These are phyloP conservation scores for Oldenlandia corymbosa DNA, from an alignment of 257 asterid species.

Conservation along the genomic window DNA sequence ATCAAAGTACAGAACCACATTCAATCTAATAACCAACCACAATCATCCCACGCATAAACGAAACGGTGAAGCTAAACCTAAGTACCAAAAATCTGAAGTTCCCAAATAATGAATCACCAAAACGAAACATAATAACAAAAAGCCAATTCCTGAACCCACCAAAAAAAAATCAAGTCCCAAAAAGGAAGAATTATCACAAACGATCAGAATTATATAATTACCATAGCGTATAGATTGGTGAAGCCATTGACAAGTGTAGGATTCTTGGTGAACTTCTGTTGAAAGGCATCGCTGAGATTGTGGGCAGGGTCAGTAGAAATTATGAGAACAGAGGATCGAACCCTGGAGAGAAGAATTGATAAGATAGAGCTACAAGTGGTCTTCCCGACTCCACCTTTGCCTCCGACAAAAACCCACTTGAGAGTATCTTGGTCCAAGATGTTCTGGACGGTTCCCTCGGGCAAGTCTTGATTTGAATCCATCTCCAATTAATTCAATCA, in stretches of 20 bases:
- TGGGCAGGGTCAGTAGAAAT: slow-evolving; percentile 98
- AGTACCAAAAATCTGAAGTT: not conserved
- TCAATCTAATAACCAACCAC: not conserved
- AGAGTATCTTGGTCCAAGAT: slow-evolving; percentile 66
- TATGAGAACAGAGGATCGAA: slow-evolving; percentile 77
- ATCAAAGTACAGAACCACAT: not conserved
- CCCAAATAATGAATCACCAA: not conserved
- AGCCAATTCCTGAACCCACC: not conserved
- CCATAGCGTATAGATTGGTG: slow-evolving; percentile 95
- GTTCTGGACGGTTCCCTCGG: slow-evolving; percentile 71
- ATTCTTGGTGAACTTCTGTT: slow-evolving; percentile 77
- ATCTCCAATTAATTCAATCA: slow-evolving; percentile 19
- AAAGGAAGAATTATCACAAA: not conserved
- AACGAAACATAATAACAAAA: not conserved
- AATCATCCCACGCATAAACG: not conserved
- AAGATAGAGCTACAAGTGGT: slow-evolving; percentile 90
- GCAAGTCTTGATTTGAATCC: slow-evolving; percentile 57
- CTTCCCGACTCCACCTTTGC: slow-evolving; percentile 95
- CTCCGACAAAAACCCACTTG: slow-evolving; percentile 97
- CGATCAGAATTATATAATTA: slow-evolving; percentile 19
- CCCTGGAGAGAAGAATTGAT: slow-evolving; percentile 59
- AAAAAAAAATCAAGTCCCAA: not conserved
- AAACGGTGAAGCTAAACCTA: not conserved
- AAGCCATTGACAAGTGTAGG: slow-evolving; percentile 95
- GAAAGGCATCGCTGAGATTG: slow-evolving; percentile 94